Base-by-base conservation (phyloP, 345 rosid species). In the Isatis tinctoria region DNA sequence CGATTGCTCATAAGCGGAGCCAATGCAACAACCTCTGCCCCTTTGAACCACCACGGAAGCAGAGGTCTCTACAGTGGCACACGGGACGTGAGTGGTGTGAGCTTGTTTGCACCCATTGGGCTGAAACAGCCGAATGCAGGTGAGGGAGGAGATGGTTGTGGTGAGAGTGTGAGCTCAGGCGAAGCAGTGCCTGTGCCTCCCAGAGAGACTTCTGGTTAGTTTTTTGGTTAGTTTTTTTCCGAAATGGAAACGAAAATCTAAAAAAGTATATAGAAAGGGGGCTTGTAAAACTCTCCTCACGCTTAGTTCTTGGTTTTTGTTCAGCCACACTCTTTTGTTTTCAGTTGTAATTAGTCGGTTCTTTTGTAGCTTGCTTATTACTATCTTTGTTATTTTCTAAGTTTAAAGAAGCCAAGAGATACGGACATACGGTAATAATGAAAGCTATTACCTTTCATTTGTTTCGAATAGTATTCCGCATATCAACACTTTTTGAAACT, bases 1-100 rank as follows among this genome's bases (percentile, higher is more conserved):
- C 79, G 97, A 39, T 70, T 92, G 41, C 97, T 95, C 45, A 81
- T 95, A 33, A 83, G 90, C 43, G 78, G 97, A 70, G 86, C 99
- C 10, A 87, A 68, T 20, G 53, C 67, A 51, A 60, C 74, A 35
- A 61, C 47, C 0, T 0, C 65, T n/a, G 79, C 90, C 8, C 87
- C 85, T 33, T 69, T 88, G 73, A 76, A 81, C 49, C 79, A 80
- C 69, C 79, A 89, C 67, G 63, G 83, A 83, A 93, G 88, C 76
- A 78, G 96, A 27, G 93, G 92, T 17, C 79, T 93, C 1, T 93
- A 90, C 74, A 61, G 86, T 40, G 90, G 86, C 35, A 68, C 76
- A 13, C 54, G 80, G 16, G 96, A 85, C 22, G 79, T 87, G 1
- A 71, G 81, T 70, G 84, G 90, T 4, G 65, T 79, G 71, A 80